A percentile compares a stretch with the other conserved stretches of the same genome.
These are phyloP conservation scores for Aspergillus tamarii DNA, from an alignment of 2,329 filamentous ascomycete species.

Conservation along the genomic window DNA sequence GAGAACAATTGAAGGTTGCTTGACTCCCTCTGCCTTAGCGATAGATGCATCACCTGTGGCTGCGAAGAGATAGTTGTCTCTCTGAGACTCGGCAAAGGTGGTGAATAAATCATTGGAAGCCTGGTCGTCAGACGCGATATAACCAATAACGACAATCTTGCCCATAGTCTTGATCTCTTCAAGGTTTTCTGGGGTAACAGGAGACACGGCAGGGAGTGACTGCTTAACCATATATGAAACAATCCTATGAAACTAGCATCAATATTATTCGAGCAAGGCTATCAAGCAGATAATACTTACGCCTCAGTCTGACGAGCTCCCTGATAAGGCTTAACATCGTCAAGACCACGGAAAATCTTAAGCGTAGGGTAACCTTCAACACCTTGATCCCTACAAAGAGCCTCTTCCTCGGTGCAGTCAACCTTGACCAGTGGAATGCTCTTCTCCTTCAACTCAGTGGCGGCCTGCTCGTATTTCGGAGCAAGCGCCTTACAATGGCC, in stretches of 20 bases:
- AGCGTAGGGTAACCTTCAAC: slow-evolving; percentile 98
- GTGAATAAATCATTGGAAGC: slow-evolving; percentile 83
- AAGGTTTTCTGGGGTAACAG: slow-evolving; percentile 77
- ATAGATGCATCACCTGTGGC: slow-evolving; percentile 80
- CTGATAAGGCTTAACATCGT: slow-evolving; percentile 79
- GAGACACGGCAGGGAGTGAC: slow-evolving; percentile 86
- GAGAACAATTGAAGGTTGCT: slow-evolving; percentile 82
- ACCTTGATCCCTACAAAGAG: slow-evolving; percentile 85
- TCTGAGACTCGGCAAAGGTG: slow-evolving; percentile 71
- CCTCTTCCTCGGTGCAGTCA: slow-evolving; percentile 92
- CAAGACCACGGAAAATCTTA: slow-evolving; percentile 94
- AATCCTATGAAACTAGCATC: slow-evolving; percentile 49
- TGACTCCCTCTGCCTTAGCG: slow-evolving; percentile 87
- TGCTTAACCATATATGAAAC: slow-evolving; percentile 97
- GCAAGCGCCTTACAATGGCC: slow-evolving; percentile 98
- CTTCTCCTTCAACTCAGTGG: slow-evolving; percentile 53
- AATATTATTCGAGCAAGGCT: not conserved
- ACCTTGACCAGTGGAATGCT: slow-evolving; percentile 53
- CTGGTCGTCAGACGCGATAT: slow-evolving; percentile 80
- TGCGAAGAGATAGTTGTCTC: slow-evolving; percentile 92
- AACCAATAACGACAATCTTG: slow-evolving; percentile 93
- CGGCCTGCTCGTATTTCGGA: slow-evolving; percentile 55
- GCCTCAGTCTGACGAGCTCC: slow-evolving; percentile 85
- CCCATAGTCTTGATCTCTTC: slow-evolving; percentile 98
- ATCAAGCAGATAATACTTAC: slow-evolving; percentile 42